A percentile compares a stretch with the other conserved stretches of the same genome.
Evolutionary conservation across 2,329 filamentous ascomycete genomes (phyloP).

Genomic region (Penicillium sp.): DNA sequence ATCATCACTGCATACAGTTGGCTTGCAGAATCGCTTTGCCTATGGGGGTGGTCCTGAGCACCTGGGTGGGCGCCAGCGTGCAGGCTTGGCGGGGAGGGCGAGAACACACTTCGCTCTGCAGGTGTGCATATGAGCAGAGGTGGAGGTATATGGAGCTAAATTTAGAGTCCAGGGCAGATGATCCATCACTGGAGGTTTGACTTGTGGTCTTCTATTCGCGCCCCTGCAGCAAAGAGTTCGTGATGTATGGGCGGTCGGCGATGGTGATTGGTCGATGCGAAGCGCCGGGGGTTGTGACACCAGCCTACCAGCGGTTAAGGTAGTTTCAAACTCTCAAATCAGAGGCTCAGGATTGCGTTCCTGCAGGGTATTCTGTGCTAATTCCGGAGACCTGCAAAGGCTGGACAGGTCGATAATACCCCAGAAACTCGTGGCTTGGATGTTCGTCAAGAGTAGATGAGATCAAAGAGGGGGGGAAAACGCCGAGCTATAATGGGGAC

Average conservation of each 20-base stretch:
- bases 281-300: slow-evolving; percentile 23
- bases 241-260: neutral
- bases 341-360: neutral
- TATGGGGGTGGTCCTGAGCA: slow-evolving; percentile 11
- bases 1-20: slow-evolving; percentile 8
- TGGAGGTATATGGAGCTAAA: slow-evolving; percentile 18
- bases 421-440: slow-evolving; percentile 1
- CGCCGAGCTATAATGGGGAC: neutral
- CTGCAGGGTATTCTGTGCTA: slow-evolving; percentile 1
- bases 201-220: slow-evolving; percentile 11
- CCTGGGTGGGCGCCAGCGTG: slow-evolving; percentile 21
- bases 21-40: slow-evolving; percentile 9
- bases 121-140: neutral
- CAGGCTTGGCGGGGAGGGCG: slow-evolving; percentile 25
- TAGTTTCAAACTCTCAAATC: neutral
- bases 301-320: slow-evolving; percentile 17
- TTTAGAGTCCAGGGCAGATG: slow-evolving; percentile 12
- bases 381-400: neutral
- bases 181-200: neutral
- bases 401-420: neutral
- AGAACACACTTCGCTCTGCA: neutral
- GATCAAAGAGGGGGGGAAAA: neutral
- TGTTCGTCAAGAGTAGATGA: neutral
- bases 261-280: slow-evolving; percentile 25
- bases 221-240: slow-evolving; percentile 2